Conservation (phyloP, 2,329 filamentous ascomycete species). For the Ophiostoma pallidulum region DNA sequence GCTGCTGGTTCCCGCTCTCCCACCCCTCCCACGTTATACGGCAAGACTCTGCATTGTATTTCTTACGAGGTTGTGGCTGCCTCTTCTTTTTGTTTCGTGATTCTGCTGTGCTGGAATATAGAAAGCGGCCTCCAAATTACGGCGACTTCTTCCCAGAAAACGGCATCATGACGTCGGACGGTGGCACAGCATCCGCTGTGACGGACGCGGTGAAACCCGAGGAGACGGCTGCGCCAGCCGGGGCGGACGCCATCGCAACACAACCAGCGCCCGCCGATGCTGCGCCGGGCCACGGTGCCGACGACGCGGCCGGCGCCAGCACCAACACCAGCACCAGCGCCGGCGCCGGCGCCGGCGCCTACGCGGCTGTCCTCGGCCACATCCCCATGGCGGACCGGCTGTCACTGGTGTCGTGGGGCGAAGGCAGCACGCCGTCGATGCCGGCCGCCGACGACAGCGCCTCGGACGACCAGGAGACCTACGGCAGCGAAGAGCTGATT, state of each 20-base stretch:
- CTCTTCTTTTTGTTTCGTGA: background rate
- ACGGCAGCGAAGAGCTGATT: no score
- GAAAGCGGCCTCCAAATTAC: no score
- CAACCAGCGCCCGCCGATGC: background rate
- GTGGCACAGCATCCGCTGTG: background rate
- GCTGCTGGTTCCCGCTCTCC: no score
- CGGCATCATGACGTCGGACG: background rate
- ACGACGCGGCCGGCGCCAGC: no score
- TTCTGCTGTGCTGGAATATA: no score
- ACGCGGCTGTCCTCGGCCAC: background rate
- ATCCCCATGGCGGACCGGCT: constrained; percentile 10
- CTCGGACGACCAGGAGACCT: background rate
- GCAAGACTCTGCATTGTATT: no score
- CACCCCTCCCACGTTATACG: no score
- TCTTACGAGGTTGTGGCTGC: no score
- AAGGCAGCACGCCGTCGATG: constrained; percentile 6
- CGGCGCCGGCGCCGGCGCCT: background rate
- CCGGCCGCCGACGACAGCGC: constrained; percentile 9
- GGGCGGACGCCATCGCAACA: background rate
- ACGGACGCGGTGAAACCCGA: background rate
- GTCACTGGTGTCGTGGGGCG: constrained; percentile 12
- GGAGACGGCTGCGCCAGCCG: background rate
- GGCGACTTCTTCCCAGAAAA: background rate
- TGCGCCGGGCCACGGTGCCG: background rate
- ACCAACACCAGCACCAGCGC: no score